Base-by-base conservation (phyloP, 495 filamentous ascomycete genomes). In the Schizothecium vesticola region DNA sequence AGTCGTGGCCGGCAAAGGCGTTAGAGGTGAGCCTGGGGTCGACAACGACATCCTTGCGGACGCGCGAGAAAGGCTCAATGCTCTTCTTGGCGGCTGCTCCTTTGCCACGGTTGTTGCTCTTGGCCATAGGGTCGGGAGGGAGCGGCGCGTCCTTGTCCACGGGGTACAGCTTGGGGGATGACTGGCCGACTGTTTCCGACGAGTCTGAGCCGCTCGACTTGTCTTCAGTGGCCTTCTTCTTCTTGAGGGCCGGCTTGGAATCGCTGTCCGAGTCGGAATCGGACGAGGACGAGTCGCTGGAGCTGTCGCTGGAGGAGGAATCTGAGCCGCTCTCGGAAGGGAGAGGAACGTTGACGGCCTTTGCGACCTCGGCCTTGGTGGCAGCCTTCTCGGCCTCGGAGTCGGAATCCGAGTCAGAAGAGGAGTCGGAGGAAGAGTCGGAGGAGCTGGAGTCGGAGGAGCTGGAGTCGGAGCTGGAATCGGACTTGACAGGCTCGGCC, bases 1-100 rank as follows among this genome's bases (percentile, higher is more conserved):
- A 99, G 51, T 92, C 92, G 72, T 97, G 92, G 5, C 87, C 79
- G 33, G 90, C 83, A 76, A 94, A 97, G 5, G 85, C 84, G 80
- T 95, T 97, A 74, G 85, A 89, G 62, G 84, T 77, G 69, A 84
- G 75, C 66, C 79, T 77, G 16, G 86, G 84, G 73, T 93, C 90
- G 21, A 91, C 85, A 22, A 80, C 65, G 57, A 83, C 77, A 70
- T 89, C 80, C 65, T 80, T 79, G 29, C 83, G 78, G 67, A 93
- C 87, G 65, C 90, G 86, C 3, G 85, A 87, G 81, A 91, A 91
- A 16, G 85, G 86, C 58, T 81, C 77, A 58, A 84, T 88, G 36
- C 83, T 79, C 72, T 88, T 84, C 76, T 88, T 89, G 66, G 79
- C 66, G 56, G 56, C 26, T 16, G 70, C 70, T 70, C 70, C 70